Evolutionary conservation across 768 basidiomycete species (phyloP), one percentile per base, ranked within the genome.

Genomic region (Lentinula detonsa): DNA sequence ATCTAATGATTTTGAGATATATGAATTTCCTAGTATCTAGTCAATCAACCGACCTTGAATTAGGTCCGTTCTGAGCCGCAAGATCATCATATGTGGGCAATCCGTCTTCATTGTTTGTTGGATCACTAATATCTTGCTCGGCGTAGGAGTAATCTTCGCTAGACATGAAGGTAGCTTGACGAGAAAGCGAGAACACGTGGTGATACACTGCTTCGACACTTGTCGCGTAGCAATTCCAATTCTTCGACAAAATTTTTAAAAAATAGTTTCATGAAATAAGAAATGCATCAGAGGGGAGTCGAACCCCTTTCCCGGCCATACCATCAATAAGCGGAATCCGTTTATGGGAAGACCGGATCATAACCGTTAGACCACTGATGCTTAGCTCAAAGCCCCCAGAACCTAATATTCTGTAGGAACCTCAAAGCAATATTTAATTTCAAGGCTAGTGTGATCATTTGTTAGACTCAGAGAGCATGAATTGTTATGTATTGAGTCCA

Each of bases 31-130:
- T 10, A 23, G 8, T 42, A 37, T 23, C 15, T 77, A 66, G 70
- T 82, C 90, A 91, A 86, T 35, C 90, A 93, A 75, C 77, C 65
- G 71, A 83, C 90, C 91, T 87, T 39, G 91, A 93, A 75, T 93
- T 93, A 4, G 91, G 88, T 48, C 89, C 90, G 63, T 85, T 81
- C 68, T 90, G 85, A 6, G 79, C 76, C 4, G 86, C 84, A n/a
- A 93, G 83, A 69, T 90, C 87, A 60, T 90, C 86, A 66, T 94
- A 94, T 3, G 87, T 86, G 16, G 91, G 91, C 7, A 92, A 78
- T 45, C 82, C 85, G 60, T 85, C 84, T 31, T 67, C 74, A n/a
- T 73, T 74, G 2, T 28, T 28, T 28, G 63, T 62, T 3, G 75
- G 62, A 23, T 67, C 62, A 15, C 64, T 57, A 5, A 66, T 59